Percentiles rank a stretch among this genome's conserved stretches.
These are phyloP conservation scores for Lactarius indigo DNA, from an alignment of 768 basidiomycete genomes.

Conservation along the genomic window DNA sequence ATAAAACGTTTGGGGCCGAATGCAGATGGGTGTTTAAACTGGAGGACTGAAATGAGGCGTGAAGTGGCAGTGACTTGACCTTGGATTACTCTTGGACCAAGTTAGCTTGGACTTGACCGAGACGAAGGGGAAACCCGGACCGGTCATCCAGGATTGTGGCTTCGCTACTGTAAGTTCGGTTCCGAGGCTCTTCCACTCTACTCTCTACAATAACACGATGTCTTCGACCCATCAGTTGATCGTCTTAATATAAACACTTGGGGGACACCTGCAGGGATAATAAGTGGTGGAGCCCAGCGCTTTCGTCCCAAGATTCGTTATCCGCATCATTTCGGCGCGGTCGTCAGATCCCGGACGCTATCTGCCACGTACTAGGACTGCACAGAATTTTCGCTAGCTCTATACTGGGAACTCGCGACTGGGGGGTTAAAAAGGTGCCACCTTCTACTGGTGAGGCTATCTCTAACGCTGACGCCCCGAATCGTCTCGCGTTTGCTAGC, in stretches of 20 bases:
- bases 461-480: constrained; percentile 20
- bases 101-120: too few species aligned
- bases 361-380: constrained; percentile 57
- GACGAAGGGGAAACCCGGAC: too few species aligned
- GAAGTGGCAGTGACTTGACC: too few species aligned
- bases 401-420: constrained; percentile 97
- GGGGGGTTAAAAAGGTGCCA: too few species aligned
- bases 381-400: constrained; percentile 93
- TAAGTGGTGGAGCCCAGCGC: constrained; percentile 99
- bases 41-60: too few species aligned
- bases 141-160: too few species aligned
- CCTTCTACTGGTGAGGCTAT: constrained; percentile 75
- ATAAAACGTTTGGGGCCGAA: constrained; percentile 62
- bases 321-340: background rate
- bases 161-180: too few species aligned
- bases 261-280: constrained; percentile 89
- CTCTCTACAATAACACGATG: too few species aligned
- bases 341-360: constrained; percentile 6
- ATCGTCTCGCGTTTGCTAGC: constrained; percentile 29
- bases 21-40: too few species aligned
- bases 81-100: too few species aligned
- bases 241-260: constrained; percentile 97
- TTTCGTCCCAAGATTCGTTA: constrained; percentile 83
- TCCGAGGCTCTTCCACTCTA: too few species aligned
- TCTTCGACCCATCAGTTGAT: constrained; percentile 64